Conservation (phyloP, 2,329 filamentous ascomycete species). For the Cryphonectria radicalis region DNA sequence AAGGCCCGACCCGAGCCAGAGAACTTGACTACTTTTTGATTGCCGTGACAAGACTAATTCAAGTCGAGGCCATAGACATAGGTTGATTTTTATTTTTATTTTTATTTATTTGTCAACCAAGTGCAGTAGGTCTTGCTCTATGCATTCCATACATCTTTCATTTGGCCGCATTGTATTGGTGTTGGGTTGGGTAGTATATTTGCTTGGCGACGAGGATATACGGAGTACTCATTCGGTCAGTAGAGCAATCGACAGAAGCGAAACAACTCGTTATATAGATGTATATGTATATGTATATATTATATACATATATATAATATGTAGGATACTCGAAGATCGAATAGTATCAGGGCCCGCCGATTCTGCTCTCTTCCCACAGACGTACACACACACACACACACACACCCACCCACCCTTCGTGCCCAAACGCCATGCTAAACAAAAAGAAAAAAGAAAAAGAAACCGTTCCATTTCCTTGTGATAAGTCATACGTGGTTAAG, state of each 20-base stretch:
- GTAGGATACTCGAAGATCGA: background rate
- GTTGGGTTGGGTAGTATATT: no score
- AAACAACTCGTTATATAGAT: background rate
- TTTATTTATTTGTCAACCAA: no score
- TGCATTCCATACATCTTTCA: background rate
- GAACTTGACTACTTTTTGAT: background rate
- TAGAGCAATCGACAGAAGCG: background rate
- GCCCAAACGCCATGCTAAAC: conserved; percentile 27
- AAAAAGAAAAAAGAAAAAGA: background rate
- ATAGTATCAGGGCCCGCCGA: background rate
- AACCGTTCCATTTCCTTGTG: background rate
- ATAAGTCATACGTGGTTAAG: background rate
- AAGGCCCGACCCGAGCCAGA: background rate
- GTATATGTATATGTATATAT: background rate
- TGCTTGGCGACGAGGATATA: background rate
- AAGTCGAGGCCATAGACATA: background rate
- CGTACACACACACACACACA: background rate
- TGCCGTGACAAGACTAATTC: background rate
- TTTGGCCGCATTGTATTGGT: no score
- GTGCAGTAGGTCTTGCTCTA: background rate
- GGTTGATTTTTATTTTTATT: no score
- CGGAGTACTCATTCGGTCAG: background rate
- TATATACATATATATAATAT: background rate
- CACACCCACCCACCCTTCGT: background rate
- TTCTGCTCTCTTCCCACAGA: background rate